Percentiles rank a stretch among this genome's conserved stretches.
Conservation (phyloP, 2,329 filamentous ascomycete genomes). For the Pseudocercospora vitis region DNA sequence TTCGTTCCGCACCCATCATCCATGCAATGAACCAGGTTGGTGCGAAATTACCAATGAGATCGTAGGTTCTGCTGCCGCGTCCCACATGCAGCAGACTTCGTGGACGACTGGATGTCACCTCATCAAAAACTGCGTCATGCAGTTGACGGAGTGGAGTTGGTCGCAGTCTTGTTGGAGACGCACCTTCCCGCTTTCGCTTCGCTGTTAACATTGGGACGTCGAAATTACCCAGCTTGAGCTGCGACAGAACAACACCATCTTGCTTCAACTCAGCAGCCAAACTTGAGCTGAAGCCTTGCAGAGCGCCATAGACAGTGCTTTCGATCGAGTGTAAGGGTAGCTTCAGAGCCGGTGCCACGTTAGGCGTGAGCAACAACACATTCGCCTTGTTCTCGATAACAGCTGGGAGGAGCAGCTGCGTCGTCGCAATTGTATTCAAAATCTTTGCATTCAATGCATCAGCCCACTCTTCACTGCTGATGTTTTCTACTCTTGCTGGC, state of each 20-base stretch:
- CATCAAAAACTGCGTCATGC: conserved; percentile 87
- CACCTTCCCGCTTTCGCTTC: conserved; percentile 42
- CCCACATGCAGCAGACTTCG: conserved; percentile 73
- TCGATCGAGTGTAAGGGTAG: conserved; percentile 83
- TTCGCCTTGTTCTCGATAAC: conserved; percentile 59
- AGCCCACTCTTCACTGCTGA: conserved; percentile 79
- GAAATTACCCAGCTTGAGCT: conserved; percentile 88
- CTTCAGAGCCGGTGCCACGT: conserved; percentile 75
- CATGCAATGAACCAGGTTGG: conserved; percentile 78
- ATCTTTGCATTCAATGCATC: conserved; percentile 92
- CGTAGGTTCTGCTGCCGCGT: conserved; percentile 79
- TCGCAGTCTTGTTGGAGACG: conserved; percentile 33
- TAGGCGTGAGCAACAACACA: conserved; percentile 75
- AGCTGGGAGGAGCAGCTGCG: conserved; percentile 74
- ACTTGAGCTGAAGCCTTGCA: conserved; percentile 82
- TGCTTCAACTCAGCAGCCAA: conserved; percentile 76
- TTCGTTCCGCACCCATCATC: conserved; percentile 73
- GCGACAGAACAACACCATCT: conserved; percentile 74
- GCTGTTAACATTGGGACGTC: conserved; percentile 68
- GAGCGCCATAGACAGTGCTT: conserved; percentile 77
- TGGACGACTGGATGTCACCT: conserved; percentile 66
- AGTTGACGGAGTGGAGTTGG: conserved; percentile 70
- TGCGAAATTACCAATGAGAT: conserved; percentile 77
- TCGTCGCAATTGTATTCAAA: conserved; percentile 81
- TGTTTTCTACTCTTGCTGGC: conserved; percentile 80